Conservation (phyloP, 2,329 filamentous ascomycete genomes). For the Periglandula ipomoeae region DNA sequence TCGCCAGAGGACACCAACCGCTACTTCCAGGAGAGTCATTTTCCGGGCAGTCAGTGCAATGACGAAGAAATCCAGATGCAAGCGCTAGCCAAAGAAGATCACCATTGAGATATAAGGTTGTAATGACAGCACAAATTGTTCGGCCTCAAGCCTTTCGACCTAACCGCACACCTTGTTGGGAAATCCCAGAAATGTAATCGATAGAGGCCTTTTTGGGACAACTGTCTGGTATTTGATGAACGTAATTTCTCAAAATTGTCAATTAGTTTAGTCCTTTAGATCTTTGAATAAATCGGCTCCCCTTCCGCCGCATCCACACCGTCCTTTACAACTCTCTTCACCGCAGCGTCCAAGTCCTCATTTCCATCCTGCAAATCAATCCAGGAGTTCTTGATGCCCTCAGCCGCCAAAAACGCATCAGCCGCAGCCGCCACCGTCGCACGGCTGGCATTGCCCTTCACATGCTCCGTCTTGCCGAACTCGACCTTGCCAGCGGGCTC, state of each 20-base stretch:
- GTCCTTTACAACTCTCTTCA: constrained; percentile 38
- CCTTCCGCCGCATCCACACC: constrained; percentile 44
- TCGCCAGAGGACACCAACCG: neutral
- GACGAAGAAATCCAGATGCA: neutral
- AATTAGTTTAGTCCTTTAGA: too few species aligned
- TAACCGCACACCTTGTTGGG: too few species aligned
- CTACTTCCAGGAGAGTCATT: neutral
- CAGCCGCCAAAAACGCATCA: constrained; percentile 42
- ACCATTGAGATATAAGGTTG: too few species aligned
- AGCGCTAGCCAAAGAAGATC: too few species aligned
- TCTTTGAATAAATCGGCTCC: constrained; percentile 28
- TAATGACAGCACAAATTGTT: too few species aligned
- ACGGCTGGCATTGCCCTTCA: constrained; percentile 37
- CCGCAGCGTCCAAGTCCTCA: constrained; percentile 37
- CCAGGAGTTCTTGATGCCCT: constrained; percentile 40
- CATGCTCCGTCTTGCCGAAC: constrained; percentile 34
- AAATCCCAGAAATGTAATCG: too few species aligned
- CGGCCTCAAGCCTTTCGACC: too few species aligned
- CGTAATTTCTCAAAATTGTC: neutral
- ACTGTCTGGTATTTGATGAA: neutral
- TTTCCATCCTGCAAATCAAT: constrained; percentile 46
- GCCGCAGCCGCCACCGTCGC: constrained; percentile 52
- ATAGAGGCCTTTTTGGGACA: neutral
- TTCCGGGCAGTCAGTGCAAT: neutral
- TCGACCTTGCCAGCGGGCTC: constrained; percentile 38